Base-by-base conservation (phyloP, 2,329 filamentous ascomycete species). In the Xylaria arbuscula region DNA sequence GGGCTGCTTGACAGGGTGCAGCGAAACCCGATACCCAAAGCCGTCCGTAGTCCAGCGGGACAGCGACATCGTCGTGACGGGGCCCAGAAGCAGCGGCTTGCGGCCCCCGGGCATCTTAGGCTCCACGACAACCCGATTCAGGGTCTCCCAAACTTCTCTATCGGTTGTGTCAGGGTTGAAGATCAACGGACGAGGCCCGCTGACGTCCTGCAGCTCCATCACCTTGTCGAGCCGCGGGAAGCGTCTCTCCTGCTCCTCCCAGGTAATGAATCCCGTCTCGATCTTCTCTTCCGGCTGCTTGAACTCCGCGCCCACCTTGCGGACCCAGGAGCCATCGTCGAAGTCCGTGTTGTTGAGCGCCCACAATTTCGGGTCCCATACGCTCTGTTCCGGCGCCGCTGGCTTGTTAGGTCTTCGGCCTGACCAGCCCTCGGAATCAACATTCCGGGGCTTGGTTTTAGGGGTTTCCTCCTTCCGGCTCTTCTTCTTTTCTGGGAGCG, bases 41-140 rank as follows among this genome's bases (percentile, higher is more conserved):
- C 60, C 64, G 28, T 32, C 10, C 0, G 38, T 36, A 0, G 0
- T 32, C 51, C 66, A 71, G n/a, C 70, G 71, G 60, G 67, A 68
- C 34, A 76, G 68, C 28, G 73, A 72, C 45, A 71, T 61, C 40
- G 56, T 64, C 9, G 74, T 75, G 38, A 67, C 36, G 24, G 70
- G 24, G 28, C 63, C 59, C 6, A 73, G 66, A 8, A 48, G 64
- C 40, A 75, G 42, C 1, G 65, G 69, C 3, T 24, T n/a, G n/a
- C 55, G 51, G 5, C 9, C 15, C 5, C 54, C 58, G 5, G 28
- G 28, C 3, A 38, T 64, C 24, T 54, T 64, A 22, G 40, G 11
- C 51, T 76, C 72, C 17, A 61, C 17, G 19, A 64, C 7, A 45
- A 19, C 28, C 47, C 70, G 72, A 45, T 22, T 64, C 17, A 71